Base-by-base conservation (phyloP, 2,329 filamentous ascomycete species). In the Diaporthe aspalathi region DNA sequence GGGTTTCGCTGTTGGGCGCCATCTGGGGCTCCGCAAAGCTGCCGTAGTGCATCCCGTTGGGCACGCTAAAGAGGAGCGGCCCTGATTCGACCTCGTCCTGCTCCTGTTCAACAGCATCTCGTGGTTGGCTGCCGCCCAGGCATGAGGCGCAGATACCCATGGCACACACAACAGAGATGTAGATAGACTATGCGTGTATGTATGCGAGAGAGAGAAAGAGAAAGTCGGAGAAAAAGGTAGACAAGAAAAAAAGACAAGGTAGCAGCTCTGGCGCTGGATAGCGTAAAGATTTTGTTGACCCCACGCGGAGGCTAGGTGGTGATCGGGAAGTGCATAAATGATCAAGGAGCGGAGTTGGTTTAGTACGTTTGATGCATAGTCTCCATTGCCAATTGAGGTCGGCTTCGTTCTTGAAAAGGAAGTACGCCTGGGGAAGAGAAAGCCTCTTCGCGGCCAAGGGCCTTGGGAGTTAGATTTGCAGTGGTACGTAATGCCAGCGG, bases 51-150 rank as follows among this genome's bases (percentile, higher is more conserved):
- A 88, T 82, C 69, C 83, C 84, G 76, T 87, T 87, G 38, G 86
- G 83, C 70, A 91, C 89, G 74, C 90, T 89, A 77, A 89, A 90
- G 35, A 92, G 83, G n/a, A 90, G 82, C 47, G 88, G 84, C n/a
- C 85, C 86, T 71, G 67, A 50, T 20, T 45, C 53, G 16, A 89
- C 87, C 63, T 90, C 88, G 73, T 88, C 85, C 87, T 89, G 66
- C 27, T 52, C 53, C 87, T 89, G 66, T 16, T 52, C 54, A 8
- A 54, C 43, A 63, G 53, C 22, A 40, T 65, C 70, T 11, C 43
- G 56, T 43, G 52, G 67, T 17, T 68, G 65, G 66, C 35, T 32
- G 22, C 70, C 70, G 16, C 70, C 67, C 9, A 70, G 35, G 47
- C 65, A 68, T 62, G 70, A 72, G 45, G 70, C 66, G 40, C 69